Base-by-base conservation (phyloP, 2,329 filamentous ascomycete species). In the Alternaria consortialis region DNA sequence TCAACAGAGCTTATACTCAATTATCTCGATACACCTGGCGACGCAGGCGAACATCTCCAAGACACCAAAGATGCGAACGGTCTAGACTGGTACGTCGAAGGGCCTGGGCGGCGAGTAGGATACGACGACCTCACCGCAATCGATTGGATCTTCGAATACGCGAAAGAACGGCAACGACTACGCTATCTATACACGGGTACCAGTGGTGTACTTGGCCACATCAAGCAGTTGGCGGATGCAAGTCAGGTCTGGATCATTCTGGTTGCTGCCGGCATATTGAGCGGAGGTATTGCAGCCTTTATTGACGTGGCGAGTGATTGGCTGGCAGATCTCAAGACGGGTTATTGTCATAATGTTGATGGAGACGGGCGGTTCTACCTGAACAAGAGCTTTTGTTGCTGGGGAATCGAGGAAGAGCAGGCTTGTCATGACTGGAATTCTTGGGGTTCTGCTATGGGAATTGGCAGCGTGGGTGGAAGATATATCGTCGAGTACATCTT, bases 121-220 rank as follows among this genome's bases (percentile, higher is more conserved):
- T 99, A 99, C 81, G 94, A 97, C 74, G 91, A 99, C 80, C 84
- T 97, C 77, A 97, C 94, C 15, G 94, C 95, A 60, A 99, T 99
- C 77, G 95, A 99, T 82, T 99, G 95, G 95, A 98, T 98, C 75
- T 98, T 97, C 72, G 95, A 99, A 79, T 97, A 98, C 76, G 95
- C 92, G 53, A 97, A 97, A 79, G 95, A 99, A 81, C 88, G 95
- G 20, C 93, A 97, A 78, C 88, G 95, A 25, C 82, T 96, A 72
- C 88, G 93, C n/a, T 86, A 91, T 31, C 83, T 99, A 20, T 87
- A 88, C 56, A 87, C 90, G 0, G 87, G 86, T 70, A 86, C 88
- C 7, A 84, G 87, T 20, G 92, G 93, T 0, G 68, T 97, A 5
- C 62, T 94, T 20, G 93, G 93, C 12, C 88, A 93, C 70, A 72